Percentiles rank a stretch among this genome's conserved stretches.
phyloP scores from a whole-genome alignment of 2,329 filamentous ascomycete genomes.

The Ceratocystis eucalypticola region DNA sequence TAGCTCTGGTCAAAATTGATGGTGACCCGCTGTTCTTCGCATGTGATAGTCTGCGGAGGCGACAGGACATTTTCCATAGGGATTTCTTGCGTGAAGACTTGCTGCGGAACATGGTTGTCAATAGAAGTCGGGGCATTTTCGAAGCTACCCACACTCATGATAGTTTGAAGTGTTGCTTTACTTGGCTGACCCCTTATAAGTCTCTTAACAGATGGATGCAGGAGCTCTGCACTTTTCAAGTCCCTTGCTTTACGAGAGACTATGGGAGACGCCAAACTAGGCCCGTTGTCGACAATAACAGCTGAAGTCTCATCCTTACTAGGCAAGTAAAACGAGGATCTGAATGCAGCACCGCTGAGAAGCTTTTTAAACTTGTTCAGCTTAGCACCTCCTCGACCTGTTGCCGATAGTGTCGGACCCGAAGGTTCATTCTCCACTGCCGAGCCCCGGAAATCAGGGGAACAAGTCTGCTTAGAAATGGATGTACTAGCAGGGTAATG shows the following conservation, averaged over 20 bases:
- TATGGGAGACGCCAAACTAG: constrained; percentile 22
- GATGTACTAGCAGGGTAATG: constrained; percentile 2
- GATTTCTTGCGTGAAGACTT: constrained; percentile 17
- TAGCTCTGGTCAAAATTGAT: neutral
- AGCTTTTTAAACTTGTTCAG: constrained; percentile 31
- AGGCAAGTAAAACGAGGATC: constrained; percentile 15
- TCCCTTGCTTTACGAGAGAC: constrained; percentile 24
- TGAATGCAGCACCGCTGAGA: constrained; percentile 26
- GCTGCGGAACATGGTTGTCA: constrained; percentile 19
- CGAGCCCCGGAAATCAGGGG: neutral
- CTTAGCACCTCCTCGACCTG: constrained; percentile 20
- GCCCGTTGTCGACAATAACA: constrained; percentile 28
- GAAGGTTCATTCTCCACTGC: neutral
- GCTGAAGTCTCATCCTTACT: constrained; percentile 18
- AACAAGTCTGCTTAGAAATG: neutral
- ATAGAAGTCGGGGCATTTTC: constrained; percentile 23
- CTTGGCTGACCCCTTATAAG: constrained; percentile 31
- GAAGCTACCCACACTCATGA: constrained; percentile 37
- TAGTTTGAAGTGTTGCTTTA: constrained; percentile 37
- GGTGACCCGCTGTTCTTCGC: neutral
- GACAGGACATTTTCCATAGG: too few relatives aligned
- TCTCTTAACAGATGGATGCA: constrained; percentile 24
- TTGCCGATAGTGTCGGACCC: neutral
- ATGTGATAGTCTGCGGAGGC: neutral
- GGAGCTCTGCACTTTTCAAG: constrained; percentile 27